A percentile compares a stretch with the other conserved stretches of the same genome.
These are phyloP conservation scores for Phaeophleospora eucalypticola DNA, from an alignment of 2,329 filamentous ascomycete species.

Conservation along the genomic window DNA sequence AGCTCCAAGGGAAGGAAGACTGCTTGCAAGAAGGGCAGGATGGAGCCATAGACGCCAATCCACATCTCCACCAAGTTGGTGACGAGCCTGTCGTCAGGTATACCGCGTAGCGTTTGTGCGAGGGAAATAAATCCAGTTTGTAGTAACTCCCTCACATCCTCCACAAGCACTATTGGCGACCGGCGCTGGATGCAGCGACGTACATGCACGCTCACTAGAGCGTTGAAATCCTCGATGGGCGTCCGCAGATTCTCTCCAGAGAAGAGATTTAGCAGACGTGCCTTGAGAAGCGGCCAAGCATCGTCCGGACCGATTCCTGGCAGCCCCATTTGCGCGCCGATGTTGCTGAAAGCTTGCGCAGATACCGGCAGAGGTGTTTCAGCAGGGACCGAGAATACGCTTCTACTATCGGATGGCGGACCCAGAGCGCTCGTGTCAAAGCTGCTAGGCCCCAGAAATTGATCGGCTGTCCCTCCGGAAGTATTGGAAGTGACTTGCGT, in stretches of 20 bases:
- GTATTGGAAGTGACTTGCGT: constrained; percentile 31
- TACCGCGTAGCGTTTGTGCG: constrained; percentile 73
- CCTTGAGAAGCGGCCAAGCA: constrained; percentile 76
- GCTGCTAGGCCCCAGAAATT: constrained; percentile 25
- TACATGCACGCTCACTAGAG: constrained; percentile 73
- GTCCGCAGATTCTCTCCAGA: constrained; percentile 74
- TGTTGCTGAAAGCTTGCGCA: constrained; percentile 39
- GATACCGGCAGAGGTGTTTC: constrained; percentile 31
- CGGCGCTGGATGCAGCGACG: constrained; percentile 72
- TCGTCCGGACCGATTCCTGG: constrained; percentile 59
- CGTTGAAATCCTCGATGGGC: constrained; percentile 81
- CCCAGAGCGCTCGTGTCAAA: constrained; percentile 22
- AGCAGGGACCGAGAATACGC: constrained; percentile 31
- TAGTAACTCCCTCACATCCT: constrained; percentile 71
- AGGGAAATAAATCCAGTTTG: constrained; percentile 80
- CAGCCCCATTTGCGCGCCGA: constrained; percentile 46
- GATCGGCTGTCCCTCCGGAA: constrained; percentile 25
- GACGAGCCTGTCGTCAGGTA: constrained; percentile 83
- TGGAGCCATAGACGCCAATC: constrained; percentile 85
- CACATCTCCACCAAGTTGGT: constrained; percentile 88
- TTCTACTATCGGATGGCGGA: constrained; percentile 28
- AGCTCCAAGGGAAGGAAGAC: constrained; percentile 91
- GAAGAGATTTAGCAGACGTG: constrained; percentile 71
- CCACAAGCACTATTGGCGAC: constrained; percentile 65
- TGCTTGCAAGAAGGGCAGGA: constrained; percentile 90